These are phyloP conservation scores for Acer negundo DNA, from an alignment of 345 rosid species.

Conservation along the genomic window DNA sequence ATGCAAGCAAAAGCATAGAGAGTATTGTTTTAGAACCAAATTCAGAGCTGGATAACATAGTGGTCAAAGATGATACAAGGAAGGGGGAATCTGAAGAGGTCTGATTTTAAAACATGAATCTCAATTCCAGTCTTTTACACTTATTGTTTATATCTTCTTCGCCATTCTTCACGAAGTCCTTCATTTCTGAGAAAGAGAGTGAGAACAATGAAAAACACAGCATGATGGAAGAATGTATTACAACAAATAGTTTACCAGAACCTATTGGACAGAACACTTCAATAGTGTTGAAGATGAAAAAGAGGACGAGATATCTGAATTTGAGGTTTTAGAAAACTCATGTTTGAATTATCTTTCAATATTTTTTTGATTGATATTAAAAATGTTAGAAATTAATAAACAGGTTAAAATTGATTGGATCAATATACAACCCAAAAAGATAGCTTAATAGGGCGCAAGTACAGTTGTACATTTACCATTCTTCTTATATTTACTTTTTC, in stretches of 20 bases:
- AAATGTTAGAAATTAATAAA: neutral
- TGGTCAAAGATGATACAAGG: conserved; percentile 24
- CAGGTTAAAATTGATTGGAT: neutral
- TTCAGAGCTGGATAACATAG: neutral
- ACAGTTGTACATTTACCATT: neutral
- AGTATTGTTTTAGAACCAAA: neutral
- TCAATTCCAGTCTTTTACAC: conserved; percentile 10
- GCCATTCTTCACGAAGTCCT: neutral
- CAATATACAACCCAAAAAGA: neutral
- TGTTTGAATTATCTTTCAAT: neutral
- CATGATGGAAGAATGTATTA: conserved; percentile 17
- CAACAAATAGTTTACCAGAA: conserved; percentile 17
- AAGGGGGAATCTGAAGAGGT: conserved; percentile 40
- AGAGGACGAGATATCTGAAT: conserved; percentile 11
- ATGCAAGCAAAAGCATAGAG: neutral
- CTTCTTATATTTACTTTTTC: neutral
- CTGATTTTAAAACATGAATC: neutral
- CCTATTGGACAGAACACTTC: conserved; percentile 14
- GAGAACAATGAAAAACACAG: conserved; percentile 20
- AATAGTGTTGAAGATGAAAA: conserved; percentile 20
- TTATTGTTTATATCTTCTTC: neutral
- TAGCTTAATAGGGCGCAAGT: neutral
- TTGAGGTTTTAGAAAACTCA: conserved; percentile 17
- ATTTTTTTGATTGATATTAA: neutral
- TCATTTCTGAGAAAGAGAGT: neutral